Evolutionary conservation across 2,329 filamentous ascomycete species (phyloP).

Genomic region (Colletotrichum musicola): DNA sequence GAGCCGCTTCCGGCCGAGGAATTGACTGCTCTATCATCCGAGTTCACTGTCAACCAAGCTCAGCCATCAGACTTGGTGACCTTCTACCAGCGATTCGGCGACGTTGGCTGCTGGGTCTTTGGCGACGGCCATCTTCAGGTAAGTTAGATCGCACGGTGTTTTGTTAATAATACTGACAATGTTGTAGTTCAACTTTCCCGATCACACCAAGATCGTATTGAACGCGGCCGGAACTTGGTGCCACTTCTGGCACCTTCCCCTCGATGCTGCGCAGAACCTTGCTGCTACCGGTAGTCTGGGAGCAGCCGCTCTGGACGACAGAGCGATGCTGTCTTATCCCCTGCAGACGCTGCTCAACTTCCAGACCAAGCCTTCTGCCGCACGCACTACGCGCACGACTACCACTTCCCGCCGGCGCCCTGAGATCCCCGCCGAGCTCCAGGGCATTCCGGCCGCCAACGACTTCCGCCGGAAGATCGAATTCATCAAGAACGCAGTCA

Average conservation of each 20-base stretch:
- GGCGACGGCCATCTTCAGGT: slow-evolving; percentile 83
- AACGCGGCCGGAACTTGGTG: slow-evolving; percentile 81
- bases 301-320: slow-evolving; percentile 77
- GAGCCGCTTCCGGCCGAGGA: slow-evolving; percentile 67
- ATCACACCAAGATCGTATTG: slow-evolving; percentile 87
- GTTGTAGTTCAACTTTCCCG: slow-evolving; percentile 84
- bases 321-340: slow-evolving; percentile 78
- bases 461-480: slow-evolving; percentile 80
- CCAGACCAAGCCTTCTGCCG: slow-evolving; percentile 58
- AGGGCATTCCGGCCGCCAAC: slow-evolving; percentile 78
- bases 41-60: slow-evolving; percentile 29
- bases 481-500: slow-evolving; percentile 76
- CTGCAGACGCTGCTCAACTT: slow-evolving; percentile 81
- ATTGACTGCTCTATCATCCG: slow-evolving; percentile 53
- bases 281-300: slow-evolving; percentile 75
- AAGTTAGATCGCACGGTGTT: slow-evolving; percentile 42
- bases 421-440: slow-evolving; percentile 70
- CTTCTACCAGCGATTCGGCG: slow-evolving; percentile 85
- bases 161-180: slow-evolving; percentile 42
- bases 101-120: slow-evolving; percentile 86
- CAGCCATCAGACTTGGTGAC: slow-evolving; percentile 74
- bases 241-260: slow-evolving; percentile 81
- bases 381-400: slow-evolving; percentile 57
- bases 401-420: slow-evolving; percentile 67
- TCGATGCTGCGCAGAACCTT: slow-evolving; percentile 77